Percentiles rank a stretch among this genome's conserved stretches.
Conservation (phyloP, 2,329 filamentous ascomycete species). For the Cylindrodendrum hubeiense region DNA sequence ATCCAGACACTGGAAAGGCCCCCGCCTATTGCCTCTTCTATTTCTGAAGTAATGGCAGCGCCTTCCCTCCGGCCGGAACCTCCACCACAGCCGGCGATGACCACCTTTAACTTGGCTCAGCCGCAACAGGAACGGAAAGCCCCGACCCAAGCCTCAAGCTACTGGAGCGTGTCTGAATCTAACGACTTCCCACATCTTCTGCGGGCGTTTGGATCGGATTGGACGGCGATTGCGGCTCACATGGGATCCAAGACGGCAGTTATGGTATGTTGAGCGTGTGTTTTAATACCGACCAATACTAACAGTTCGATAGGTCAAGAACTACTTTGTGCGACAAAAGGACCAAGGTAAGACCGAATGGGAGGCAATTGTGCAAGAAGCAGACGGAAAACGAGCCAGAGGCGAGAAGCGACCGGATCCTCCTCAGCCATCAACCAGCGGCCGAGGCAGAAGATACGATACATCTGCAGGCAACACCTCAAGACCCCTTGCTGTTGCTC, state of each 20-base stretch:
- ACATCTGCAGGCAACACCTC: slow-evolving; percentile 49
- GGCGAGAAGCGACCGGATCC: slow-evolving; percentile 72
- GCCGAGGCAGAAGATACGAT: slow-evolving; percentile 65
- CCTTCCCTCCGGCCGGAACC: slow-evolving; percentile 68
- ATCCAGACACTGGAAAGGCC: slow-evolving; percentile 50
- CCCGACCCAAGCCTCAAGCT: slow-evolving; percentile 77
- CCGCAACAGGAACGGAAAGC: slow-evolving; percentile 63
- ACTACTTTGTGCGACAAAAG: slow-evolving; percentile 74
- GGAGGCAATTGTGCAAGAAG: slow-evolving; percentile 70
- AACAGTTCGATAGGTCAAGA: slow-evolving; percentile 68
- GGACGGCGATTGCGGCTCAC: slow-evolving; percentile 78
- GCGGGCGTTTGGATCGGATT: slow-evolving; percentile 83
- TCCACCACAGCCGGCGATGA: slow-evolving; percentile 59
- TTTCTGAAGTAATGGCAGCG: slow-evolving; percentile 68
- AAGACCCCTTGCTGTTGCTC: slow-evolving; percentile 62
- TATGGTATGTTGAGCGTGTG: slow-evolving; percentile 72
- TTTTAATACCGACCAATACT: slow-evolving; percentile 9
- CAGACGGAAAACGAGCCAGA: slow-evolving; percentile 66
- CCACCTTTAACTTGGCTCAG: slow-evolving; percentile 64
- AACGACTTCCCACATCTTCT: slow-evolving; percentile 81
- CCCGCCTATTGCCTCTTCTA: slow-evolving; percentile 52
- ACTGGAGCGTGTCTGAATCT: slow-evolving; percentile 88
- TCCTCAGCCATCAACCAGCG: slow-evolving; percentile 65
- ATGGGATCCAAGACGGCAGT: slow-evolving; percentile 88
- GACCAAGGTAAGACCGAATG: slow-evolving; percentile 70